Evolutionary conservation across 176 grass and related monocot genomes (phyloP), one percentile per base, ranked within the genome.

Genomic region (Aechmea fasciata): DNA sequence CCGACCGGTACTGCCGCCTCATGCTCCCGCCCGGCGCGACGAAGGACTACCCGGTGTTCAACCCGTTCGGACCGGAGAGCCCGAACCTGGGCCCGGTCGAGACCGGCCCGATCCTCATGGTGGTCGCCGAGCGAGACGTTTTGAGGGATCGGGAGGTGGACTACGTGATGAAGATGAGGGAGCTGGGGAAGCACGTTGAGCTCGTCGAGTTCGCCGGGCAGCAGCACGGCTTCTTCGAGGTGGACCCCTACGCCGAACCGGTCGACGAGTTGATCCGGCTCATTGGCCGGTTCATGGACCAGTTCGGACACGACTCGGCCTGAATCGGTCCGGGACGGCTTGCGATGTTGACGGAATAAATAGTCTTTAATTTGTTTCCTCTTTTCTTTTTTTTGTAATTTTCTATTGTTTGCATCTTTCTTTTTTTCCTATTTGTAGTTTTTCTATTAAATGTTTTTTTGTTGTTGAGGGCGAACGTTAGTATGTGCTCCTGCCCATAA

Each of bases 11-110:
- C 52, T 87, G 79, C 73, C 71, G 84, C 28, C 26, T 87, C 48
- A 47, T 71, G 47, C 75, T 82, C 25, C 84, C 79, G 15, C 29
- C 0, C 4, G 79, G 75, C 2, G 62, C 71, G 19, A 79, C 61
- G n/a, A 67, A 11, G 62, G 84, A 87, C 49, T 71, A 87, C 71
- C 84, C 84, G 52, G 3, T 23, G 52, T 69, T 51, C 3, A 87
- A 82, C 75, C 84, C 79, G 15, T 79, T 82, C 48, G 75, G 67
- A 20, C 69, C 73, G 17, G 71, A 73, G 67, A 78, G 79, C 54
- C 64, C 57, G 3, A 51, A 22, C 23, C 55, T 76, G 3, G 77
- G 81, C 28, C 66, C 14, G 65, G 77, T n/a, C 3, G 29, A 15
- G 3, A 50, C 76, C 20, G 76, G 64, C 18, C 85, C 80, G 25